Percentiles rank a stretch among this genome's conserved stretches.
phyloP scores from a whole-genome alignment of 768 basidiomycete genomes.

The Rhizopogon vulgaris region DNA sequence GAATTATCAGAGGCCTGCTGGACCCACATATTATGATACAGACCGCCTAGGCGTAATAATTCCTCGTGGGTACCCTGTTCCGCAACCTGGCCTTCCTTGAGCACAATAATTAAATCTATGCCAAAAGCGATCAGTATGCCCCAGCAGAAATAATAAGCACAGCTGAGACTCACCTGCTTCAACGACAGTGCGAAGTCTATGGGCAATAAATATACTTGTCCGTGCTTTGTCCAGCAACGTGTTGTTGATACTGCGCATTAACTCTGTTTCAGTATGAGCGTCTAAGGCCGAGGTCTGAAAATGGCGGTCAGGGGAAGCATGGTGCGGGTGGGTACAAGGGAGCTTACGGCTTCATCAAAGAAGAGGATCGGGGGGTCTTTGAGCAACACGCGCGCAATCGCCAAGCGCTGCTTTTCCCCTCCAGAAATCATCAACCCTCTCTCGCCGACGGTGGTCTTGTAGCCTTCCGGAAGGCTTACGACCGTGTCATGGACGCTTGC shows the following conservation, averaged over 20 bases:
- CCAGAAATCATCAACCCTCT: slow-evolving; percentile 97
- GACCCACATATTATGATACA: slow-evolving; percentile 81
- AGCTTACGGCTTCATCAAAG: slow-evolving; percentile 93
- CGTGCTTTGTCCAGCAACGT: slow-evolving; percentile 70
- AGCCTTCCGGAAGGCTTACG: slow-evolving; percentile 76
- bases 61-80: slow-evolving; percentile 94
- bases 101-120: slow-evolving; percentile 86
- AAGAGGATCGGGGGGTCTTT: slow-evolving; percentile 96
- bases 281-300: slow-evolving; percentile 90
- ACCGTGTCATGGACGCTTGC: slow-evolving; percentile 87
- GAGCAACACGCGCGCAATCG: slow-evolving; percentile 85
- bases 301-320: slow-evolving; percentile 2
- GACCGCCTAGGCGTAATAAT: slow-evolving; percentile 59
- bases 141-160: neutral
- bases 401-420: slow-evolving; percentile 95
- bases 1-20: slow-evolving; percentile 48
- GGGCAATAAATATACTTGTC: slow-evolving; percentile 96
- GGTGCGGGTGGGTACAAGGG: neutral
- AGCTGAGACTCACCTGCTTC: slow-evolving; percentile 61
- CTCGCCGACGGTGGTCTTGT: slow-evolving; percentile 90
- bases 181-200: slow-evolving; percentile 82
- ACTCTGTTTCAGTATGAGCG: slow-evolving; percentile 87
- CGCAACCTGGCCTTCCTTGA: slow-evolving; percentile 83
- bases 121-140: neutral
- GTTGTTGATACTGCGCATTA: slow-evolving; percentile 90